Conservation (phyloP, 352 stramenopile species). For the Vaucheria bursata region DNA sequence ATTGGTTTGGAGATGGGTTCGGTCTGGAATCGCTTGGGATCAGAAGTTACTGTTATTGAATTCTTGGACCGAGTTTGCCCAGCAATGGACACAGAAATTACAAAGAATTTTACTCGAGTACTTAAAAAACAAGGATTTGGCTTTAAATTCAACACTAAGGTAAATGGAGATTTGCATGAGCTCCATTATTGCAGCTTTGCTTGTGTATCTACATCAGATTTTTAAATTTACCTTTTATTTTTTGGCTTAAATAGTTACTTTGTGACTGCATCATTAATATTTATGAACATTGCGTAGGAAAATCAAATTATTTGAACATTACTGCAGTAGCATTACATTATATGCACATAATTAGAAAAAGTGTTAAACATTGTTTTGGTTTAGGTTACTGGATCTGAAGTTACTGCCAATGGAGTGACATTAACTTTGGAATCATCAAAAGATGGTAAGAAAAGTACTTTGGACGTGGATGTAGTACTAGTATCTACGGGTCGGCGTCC, state of each 20-base stretch:
- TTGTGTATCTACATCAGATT: too few relatives aligned
- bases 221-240: too few relatives aligned
- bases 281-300: too few relatives aligned
- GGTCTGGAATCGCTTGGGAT: slow-evolving; percentile 89
- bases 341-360: slow-evolving; percentile 90
- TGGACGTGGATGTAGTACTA: slow-evolving; percentile 69
- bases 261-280: too few relatives aligned
- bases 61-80: slow-evolving; percentile 88
- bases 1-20: slow-evolving; percentile 98
- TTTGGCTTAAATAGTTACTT: too few relatives aligned
- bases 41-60: slow-evolving; percentile 94
- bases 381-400: slow-evolving; percentile 83
- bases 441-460: slow-evolving; percentile 59
- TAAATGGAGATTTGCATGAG: slow-evolving; percentile 61
- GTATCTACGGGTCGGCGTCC: slow-evolving; percentile 82
- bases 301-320: slow-evolving; percentile 1
- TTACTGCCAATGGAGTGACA: slow-evolving; percentile 79
- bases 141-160: slow-evolving; percentile 95
- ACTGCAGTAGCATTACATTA: slow-evolving; percentile 60
- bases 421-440: slow-evolving; percentile 83
- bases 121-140: slow-evolving; percentile 98
- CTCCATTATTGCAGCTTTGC: too few relatives aligned
- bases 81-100: slow-evolving; percentile 82
- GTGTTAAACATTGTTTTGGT: too few relatives aligned
- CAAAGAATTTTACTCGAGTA: slow-evolving; percentile 90